Percentiles rank a stretch among this genome's conserved stretches.
phyloP scores from a whole-genome alignment of 139 green algal species.

The Micromonas pusilla region DNA sequence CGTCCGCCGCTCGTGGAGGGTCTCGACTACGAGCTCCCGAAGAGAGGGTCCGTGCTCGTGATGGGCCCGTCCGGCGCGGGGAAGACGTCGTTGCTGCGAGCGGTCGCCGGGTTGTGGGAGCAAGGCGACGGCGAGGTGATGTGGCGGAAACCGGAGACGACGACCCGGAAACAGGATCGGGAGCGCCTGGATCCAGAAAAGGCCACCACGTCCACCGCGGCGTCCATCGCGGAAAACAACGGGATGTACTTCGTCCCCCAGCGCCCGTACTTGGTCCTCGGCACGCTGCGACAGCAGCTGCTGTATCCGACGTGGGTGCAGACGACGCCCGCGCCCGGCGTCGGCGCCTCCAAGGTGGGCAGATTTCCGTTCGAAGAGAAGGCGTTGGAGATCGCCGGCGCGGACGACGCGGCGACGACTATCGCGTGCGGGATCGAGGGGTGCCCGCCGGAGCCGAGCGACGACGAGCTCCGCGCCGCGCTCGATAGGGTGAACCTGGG shows the following conservation, averaged over 20 bases:
- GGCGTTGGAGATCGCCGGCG: too few relatives aligned
- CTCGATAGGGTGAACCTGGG: constrained; percentile 31
- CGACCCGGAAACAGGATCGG: too few relatives aligned
- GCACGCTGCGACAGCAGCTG: constrained; percentile 50
- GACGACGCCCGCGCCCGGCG: background rate
- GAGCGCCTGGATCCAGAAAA: too few relatives aligned
- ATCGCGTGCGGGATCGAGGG: background rate
- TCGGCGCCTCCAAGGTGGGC: too few relatives aligned
- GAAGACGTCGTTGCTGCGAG: constrained; percentile 84
- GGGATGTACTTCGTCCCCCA: constrained; percentile 83
- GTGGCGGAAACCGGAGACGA: too few relatives aligned
- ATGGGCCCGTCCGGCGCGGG: constrained; percentile 81
- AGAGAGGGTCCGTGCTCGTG: constrained; percentile 65
- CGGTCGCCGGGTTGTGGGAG: constrained; percentile 86
- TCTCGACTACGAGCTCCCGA: constrained; percentile 49
- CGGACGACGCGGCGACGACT: background rate
- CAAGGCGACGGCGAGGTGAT: constrained; percentile 12
- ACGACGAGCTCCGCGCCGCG: constrained; percentile 52
- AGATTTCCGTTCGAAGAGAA: background rate
- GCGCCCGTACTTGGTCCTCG: constrained; percentile 92
- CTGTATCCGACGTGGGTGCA: constrained; percentile 7
- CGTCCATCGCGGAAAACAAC: background rate
- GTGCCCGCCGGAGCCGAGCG: constrained; percentile 41
- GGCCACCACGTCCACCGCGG: too few relatives aligned
- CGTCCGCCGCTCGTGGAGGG: constrained; percentile 47